Evolutionary conservation across 441 rosid species (phyloP), one percentile per base, ranked within the genome.

Genomic region (Pelargonium myrrhifolium): DNA sequence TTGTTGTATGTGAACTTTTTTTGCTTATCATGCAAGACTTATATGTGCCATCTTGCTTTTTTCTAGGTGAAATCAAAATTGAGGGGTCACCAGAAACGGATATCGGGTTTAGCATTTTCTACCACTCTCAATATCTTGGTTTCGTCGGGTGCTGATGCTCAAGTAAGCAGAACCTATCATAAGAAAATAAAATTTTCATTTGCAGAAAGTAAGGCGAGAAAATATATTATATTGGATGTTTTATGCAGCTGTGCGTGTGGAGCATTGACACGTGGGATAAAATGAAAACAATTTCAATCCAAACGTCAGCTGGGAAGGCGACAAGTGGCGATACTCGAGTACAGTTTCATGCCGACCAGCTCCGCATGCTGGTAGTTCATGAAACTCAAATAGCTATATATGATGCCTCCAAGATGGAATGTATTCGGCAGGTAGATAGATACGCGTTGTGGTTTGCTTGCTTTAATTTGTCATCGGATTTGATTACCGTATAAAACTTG

Each of bases 121-220:
- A 81, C 94, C 70, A 75, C 45, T 74, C 94, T 88, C 64, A 84
- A 81, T 63, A 78, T 91, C 68, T 84, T 94, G 87, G 96, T 94
- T 71, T 94, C 99, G 11, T 94, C 99, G 0, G 97, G 96, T 65
- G 99, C 97, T 67, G 99, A 94, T 82, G 96, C 97, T 71, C 91
- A 89, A 65, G 99, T 89, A 63, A 79, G 95, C 79, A 22, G 72
- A 68, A 62, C 8, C 0, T 47, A 55, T 55, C 26, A 18, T 55
- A 35, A 3, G 6, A 10, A n/a, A 5, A 12, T 7, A 12, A n/a
- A 17, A 49, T n/a, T 49, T 6, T 49, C 20, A 49, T n/a, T 49
- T 49, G n/a, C n/a, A 14, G 55, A 49, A 2, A 49, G 55, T 4
- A 7, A 49, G 55, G 18, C 15, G 17, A 49, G 55, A 49, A 49